Evolutionary conservation across 2,329 filamentous ascomycete genomes (phyloP), one percentile per base, ranked within the genome.

Genomic region (Colletotrichum zoysiae): DNA sequence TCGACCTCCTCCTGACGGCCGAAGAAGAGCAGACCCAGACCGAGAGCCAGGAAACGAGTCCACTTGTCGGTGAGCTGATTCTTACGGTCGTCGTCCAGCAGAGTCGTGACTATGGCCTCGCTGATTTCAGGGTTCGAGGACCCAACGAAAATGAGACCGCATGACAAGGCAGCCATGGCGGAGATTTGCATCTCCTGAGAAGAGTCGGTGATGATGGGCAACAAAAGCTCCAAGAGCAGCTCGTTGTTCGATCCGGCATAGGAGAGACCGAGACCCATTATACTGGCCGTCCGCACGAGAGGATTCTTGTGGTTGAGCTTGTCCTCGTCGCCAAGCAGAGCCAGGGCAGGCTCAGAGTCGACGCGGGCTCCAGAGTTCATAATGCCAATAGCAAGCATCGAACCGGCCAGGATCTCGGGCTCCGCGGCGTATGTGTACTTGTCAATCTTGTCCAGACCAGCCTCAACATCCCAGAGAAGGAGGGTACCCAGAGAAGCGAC

Each of bases 1-100:
- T 99, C 96, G n/a, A 98, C 96, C 81, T 98, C 95, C 82, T 99
- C 96, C 83, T 99, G 96, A 75, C 94, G 92, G 50, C 96, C 96
- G 77, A 99, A 98, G 88, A 95, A 99, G 38, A 99, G 87, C 35
- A 99, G 88, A 1, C 95, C 96, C 74, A 99, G 88, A 75, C 96
- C 96, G 53, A 99, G 91, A 26, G 94, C 95, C 85, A 99, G 92
- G 85, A 99, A 99, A 23, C 96, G 91, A 42, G 95, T 96, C 96
- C 96, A 99, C 84, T 98, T 99, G 84, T 98, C 94, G 76, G 97
- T 98, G 73, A 99, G 86, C 81, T 97, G 95, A 78, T 89, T 92
- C 83, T 93, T 92, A 69, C 95, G 91, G 72, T 98, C 95, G 70
- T 98, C 95, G 76, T 99, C 96, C 82, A 99, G 90, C 76, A 99